These are phyloP conservation scores for Hypoxylon sp. DNA, from an alignment of 2,329 filamentous ascomycete species.

Conservation along the genomic window DNA sequence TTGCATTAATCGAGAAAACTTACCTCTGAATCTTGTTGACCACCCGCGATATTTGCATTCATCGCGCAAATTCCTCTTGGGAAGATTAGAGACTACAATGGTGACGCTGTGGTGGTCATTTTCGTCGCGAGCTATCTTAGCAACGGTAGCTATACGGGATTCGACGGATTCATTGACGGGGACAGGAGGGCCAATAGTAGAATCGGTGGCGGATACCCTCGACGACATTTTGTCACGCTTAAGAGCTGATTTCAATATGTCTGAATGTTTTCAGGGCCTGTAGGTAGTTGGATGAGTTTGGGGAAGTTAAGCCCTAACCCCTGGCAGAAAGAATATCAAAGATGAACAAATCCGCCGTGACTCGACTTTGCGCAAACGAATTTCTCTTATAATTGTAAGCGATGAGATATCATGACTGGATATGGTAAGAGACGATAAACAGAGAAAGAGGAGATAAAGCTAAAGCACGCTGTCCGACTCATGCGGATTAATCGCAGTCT, in stretches of 20 bases:
- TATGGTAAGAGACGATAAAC: not conserved
- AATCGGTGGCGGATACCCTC: not conserved
- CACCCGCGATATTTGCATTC: conserved; percentile 16
- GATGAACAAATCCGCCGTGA: not conserved
- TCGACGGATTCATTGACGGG: conserved; percentile 10
- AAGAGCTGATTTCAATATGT: not conserved
- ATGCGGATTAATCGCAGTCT: not conserved
- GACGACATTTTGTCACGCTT: conserved; percentile 4
- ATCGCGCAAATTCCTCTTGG: conserved; percentile 12
- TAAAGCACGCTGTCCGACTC: conserved; percentile 1
- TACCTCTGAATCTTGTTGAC: conserved; percentile 17
- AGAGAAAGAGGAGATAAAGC: conserved; percentile 2
- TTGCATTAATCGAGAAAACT: not conserved
- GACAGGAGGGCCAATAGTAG: not conserved
- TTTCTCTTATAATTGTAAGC: not conserved
- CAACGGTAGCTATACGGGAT: not conserved
- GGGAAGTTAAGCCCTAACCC: not conserved
- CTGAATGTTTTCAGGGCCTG: not conserved
- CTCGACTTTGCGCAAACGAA: not conserved
- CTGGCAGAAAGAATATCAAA: not conserved
- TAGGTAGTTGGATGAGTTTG: not conserved
- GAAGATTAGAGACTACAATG: conserved; percentile 12
- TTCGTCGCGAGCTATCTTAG: conserved; percentile 10
- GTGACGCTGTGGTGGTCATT: conserved; percentile 18
- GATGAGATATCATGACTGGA: conserved; percentile 1